Evolutionary conservation across 148 eudicot species (phyloP), one percentile per base, ranked within the genome.

Genomic region (Rhododendron simsii): DNA sequence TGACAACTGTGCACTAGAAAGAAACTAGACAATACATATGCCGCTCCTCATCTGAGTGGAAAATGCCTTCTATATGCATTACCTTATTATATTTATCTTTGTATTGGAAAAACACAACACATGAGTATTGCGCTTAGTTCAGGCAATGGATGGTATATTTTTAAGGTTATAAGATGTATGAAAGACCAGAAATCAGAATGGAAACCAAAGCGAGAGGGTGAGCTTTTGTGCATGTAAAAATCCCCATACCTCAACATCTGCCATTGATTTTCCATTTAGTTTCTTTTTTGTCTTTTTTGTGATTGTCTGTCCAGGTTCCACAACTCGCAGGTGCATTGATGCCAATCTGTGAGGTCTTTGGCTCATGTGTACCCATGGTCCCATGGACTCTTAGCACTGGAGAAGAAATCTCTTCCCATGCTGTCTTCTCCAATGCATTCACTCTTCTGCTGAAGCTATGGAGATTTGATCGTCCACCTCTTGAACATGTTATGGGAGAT

Each of bases 291-390:
- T 30, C 37, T 28, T 71, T 26, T 12, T 63, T n/a, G 21, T 35
- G 18, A 16, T 67, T 73, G 51, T 85, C 30, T 16, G 86, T 89
- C 77, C 92, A 97, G 99, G 93, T 95, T 86, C 99, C 99, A 69
- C 96, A 94, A 86, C 98, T 97, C 91, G 99, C 98, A 30, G 99
- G 93, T 82, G 93, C 93, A 84, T 92, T 97, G 92, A 97, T 97
- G 96, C 96, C 98, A 57, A 91, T 97, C 82, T 97, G 99, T 87
- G 99, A 97, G 90, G 94, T 88, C 53, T 97, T 97, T 89, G 99
- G 99, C 85, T 94, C 98, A 71, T 94, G 95, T 86, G 86, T 94
- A 81, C 95, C 96, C 51, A 94, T 86, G 84, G 89, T 91, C 51
- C 88, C 94, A 28, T 94, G 96, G 95, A 91, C 89, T 78, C 90